A percentile compares a stretch with the other conserved stretches of the same genome.
phyloP scores from a whole-genome alignment of 345 rosid genomes.

The Linum trigynum region DNA sequence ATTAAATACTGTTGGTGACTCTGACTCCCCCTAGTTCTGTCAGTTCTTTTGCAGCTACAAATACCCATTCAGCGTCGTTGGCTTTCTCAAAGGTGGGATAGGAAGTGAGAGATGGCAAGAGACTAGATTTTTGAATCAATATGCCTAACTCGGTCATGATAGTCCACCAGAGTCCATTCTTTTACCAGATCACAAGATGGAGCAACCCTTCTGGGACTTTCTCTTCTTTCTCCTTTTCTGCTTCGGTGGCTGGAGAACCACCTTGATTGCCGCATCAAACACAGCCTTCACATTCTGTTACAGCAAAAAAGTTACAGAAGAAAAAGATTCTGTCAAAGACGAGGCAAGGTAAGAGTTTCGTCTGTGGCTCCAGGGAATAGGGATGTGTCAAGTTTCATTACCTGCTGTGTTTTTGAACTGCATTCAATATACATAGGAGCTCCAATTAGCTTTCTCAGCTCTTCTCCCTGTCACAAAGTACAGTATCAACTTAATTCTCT shows the following conservation, averaged over 20 bases:
- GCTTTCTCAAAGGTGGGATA: too few relatives aligned
- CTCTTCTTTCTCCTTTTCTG: conserved; percentile 41
- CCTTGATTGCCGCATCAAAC: conserved; percentile 49
- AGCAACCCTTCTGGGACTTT: conserved; percentile 33
- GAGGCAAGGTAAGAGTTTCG: background rate
- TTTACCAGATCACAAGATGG: conserved; percentile 27
- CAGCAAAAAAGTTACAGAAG: background rate
- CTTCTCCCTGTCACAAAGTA: conserved; percentile 52
- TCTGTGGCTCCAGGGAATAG: background rate
- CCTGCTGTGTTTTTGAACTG: conserved; percentile 92
- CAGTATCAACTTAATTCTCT: background rate
- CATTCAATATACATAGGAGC: conserved; percentile 73
- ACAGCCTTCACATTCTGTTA: conserved; percentile 45
- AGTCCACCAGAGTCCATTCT: background rate
- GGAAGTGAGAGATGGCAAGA: background rate
- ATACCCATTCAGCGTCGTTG: too few relatives aligned
- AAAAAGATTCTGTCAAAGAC: conserved; percentile 6
- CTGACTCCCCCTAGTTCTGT: too few relatives aligned
- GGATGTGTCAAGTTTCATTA: conserved; percentile 6
- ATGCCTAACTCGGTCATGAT: background rate
- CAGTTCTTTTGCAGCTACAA: too few relatives aligned
- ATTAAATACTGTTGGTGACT: too few relatives aligned
- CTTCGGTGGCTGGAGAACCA: conserved; percentile 48
- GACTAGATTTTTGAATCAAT: background rate
- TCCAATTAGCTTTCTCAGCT: conserved; percentile 59